A percentile compares a stretch with the other conserved stretches of the same genome.
Evolutionary conservation across 441 rosid species (phyloP).

Genomic region (Pelargonium myrrhifolium): DNA sequence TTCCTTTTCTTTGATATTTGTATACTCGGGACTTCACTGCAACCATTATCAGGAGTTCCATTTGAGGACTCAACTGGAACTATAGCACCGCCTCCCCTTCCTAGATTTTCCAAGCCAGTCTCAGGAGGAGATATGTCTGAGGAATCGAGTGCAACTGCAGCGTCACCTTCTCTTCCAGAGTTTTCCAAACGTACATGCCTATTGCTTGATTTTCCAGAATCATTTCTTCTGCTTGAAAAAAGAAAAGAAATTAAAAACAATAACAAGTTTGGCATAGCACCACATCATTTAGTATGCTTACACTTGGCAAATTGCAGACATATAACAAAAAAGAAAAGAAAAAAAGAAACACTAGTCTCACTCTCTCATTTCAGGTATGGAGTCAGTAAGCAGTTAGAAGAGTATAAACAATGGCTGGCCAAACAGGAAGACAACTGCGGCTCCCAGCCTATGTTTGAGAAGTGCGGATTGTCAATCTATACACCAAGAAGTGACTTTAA

Average conservation of each 20-base stretch:
- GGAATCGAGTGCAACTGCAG: neutral
- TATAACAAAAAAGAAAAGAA: neutral
- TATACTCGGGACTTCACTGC: constrained; percentile 13
- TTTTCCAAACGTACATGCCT: constrained; percentile 4
- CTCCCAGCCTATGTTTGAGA: neutral
- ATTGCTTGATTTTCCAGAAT: neutral
- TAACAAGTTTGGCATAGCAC: neutral
- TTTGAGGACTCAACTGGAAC: constrained; percentile 5
- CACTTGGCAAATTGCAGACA: neutral
- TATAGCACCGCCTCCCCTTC: constrained; percentile 9
- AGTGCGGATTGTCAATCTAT: neutral
- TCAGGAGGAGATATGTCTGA: neutral
- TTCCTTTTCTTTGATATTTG: constrained; percentile 24
- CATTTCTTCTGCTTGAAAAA: constrained; percentile 3
- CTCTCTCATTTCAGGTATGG: neutral
- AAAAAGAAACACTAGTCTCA: neutral
- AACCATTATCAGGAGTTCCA: constrained; percentile 5
- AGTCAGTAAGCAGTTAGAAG: neutral
- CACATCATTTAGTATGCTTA: neutral
- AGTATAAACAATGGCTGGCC: neutral
- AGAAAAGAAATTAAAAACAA: neutral
- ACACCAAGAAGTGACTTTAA: neutral
- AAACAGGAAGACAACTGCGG: neutral
- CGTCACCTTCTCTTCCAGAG: constrained; percentile 14
- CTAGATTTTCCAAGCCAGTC: constrained; percentile 5